Evolutionary conservation across 306 rosid genomes (phyloP), one percentile per base, ranked within the genome.

Genomic region (Inga leiocalycina): DNA sequence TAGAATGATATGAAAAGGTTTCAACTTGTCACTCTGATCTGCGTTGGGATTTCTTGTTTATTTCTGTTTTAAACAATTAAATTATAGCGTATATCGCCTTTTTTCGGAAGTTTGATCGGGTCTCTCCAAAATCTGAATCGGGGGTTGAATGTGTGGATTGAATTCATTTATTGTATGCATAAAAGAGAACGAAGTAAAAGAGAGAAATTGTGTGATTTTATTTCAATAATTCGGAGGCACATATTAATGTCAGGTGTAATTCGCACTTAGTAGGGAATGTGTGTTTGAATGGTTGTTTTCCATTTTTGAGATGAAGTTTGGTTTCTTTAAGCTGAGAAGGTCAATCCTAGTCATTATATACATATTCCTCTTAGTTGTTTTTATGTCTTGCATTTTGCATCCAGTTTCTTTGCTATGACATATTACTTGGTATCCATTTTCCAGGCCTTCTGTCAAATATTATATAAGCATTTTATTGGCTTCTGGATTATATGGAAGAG

Each of bases 31-130:
- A 54, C 35, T 30, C 19, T 79, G 20, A 79, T 82, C 48, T 41
- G 77, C 67, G 24, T 82, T 15, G 67, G 30, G 2, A 24, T 70
- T 10, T 76, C n/a, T 71, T n/a, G 9, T 16, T 41, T 43, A 16
- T 65, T 19, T 27, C 45, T 72, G 2, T 72, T 62, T 34, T 74
- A 6, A 57, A 30, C 19, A 57, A 32, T 64, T 44, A n/a, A 75
- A 32, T 4, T 84, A 75, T 54, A 81, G 87, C 86, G 80, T 88
- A 64, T 59, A 35, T 80, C 13, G 67, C 45, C 39, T 74, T 41
- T n/a, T 39, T 41, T 54, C 20, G 14, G 37, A 74, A 64, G 69
- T 90, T 88, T 82, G 93, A 94, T 94, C 92, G 81, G 85, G 81
- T 82, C 19, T 69, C 22, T 59, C 81, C 30, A 35, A 73, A 34